These are phyloP conservation scores for Discostella stelligera DNA, from an alignment of 352 stramenopile genomes.

Conservation along the genomic window DNA sequence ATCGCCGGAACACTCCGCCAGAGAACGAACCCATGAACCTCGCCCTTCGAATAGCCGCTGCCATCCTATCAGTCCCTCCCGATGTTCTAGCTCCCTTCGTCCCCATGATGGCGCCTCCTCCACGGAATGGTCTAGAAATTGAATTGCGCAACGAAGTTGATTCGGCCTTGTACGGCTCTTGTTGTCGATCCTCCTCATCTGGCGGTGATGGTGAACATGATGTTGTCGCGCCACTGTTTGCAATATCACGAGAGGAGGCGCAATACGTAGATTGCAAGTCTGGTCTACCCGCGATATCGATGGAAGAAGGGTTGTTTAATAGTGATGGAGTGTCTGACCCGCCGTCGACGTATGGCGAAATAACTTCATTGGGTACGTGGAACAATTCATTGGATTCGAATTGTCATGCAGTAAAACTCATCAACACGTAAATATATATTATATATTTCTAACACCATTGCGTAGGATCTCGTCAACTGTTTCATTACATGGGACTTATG, in stretches of 20 bases:
- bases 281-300: conserved; percentile 16
- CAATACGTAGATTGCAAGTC: conserved; percentile 49
- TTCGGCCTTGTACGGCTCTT: conserved; percentile 34
- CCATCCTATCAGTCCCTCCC: conserved; percentile 52
- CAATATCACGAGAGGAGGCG: conserved; percentile 32
- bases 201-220: conserved; percentile 1
- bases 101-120: conserved; percentile 56
- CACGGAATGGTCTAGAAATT: conserved; percentile 30
- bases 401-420: no score
- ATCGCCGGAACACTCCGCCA: no score
- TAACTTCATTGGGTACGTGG: conserved; percentile 47
- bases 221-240: conserved; percentile 31
- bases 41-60: conserved; percentile 39
- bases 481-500: conserved; percentile 56
- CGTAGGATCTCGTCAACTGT: conserved; percentile 53
- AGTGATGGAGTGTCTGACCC: conserved; percentile 1
- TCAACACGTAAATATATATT: no score
- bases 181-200: conserved; percentile 16
- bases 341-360: conserved; percentile 65
- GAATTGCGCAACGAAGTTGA: conserved; percentile 42
- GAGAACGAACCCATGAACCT: conserved; percentile 52
- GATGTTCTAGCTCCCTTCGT: conserved; percentile 52
- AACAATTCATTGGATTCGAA: background rate
- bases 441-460: no score
- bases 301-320: conserved; percentile 13